Evolutionary conservation across 2,329 filamentous ascomycete species (phyloP).

Genomic region (Diaporthe ilicicola): DNA sequence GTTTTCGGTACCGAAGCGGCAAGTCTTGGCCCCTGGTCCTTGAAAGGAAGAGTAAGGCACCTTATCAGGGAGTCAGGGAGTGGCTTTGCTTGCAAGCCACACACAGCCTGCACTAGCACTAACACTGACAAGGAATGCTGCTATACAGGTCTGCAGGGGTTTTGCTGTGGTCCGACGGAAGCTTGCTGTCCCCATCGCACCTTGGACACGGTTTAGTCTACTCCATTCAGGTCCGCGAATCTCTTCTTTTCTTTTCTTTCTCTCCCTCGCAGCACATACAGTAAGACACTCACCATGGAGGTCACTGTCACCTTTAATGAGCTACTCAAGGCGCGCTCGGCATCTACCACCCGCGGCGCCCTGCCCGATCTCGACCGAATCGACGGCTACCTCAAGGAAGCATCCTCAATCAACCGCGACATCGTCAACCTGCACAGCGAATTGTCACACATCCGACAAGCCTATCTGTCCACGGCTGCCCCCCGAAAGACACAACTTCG

Average conservation of each 20-base stretch:
- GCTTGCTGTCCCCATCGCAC: slow-evolving; percentile 15
- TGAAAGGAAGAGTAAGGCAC: not conserved
- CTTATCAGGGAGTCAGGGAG: not conserved
- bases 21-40: not conserved
- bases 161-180: not conserved
- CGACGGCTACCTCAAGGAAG: slow-evolving; percentile 92
- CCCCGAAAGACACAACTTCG: slow-evolving; percentile 65
- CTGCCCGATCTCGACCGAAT: slow-evolving; percentile 61
- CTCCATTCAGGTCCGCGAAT: not conserved
- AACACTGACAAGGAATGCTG: too few species aligned
- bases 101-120: not conserved
- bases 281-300: slow-evolving; percentile 54
- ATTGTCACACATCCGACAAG: slow-evolving; percentile 83
- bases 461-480: slow-evolving; percentile 86
- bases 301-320: slow-evolving; percentile 75
- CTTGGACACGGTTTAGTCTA: not conserved
- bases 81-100: slow-evolving; percentile 5
- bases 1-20: slow-evolving; percentile 10
- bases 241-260: not conserved
- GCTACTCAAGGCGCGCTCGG: slow-evolving; percentile 68
- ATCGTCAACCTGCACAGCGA: slow-evolving; percentile 83
- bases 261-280: not conserved
- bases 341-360: slow-evolving; percentile 53
- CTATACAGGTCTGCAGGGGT: not conserved
- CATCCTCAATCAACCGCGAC: slow-evolving; percentile 89